A percentile compares a stretch with the other conserved stretches of the same genome.
Evolutionary conservation across 495 filamentous ascomycete species (phyloP).

Genomic region (Lichenothelia convexa): DNA sequence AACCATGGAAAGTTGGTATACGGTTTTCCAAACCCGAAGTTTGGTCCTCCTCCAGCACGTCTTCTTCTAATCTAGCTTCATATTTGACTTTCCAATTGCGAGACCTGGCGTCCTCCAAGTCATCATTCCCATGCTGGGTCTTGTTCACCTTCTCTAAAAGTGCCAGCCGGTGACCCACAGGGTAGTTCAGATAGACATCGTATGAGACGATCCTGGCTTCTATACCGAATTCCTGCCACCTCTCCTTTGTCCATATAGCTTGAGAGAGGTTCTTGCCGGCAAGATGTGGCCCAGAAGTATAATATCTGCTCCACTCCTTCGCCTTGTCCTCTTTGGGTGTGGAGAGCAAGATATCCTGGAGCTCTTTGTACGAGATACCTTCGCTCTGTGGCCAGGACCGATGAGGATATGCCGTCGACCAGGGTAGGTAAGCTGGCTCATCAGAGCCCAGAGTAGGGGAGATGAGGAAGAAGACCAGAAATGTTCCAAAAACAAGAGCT

Average conservation of each 20-base stretch:
- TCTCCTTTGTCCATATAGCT: slow-evolving; percentile 72
- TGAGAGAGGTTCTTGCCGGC: slow-evolving; percentile 76
- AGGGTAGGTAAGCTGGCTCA: slow-evolving; percentile 24
- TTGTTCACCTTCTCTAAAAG: slow-evolving; percentile 40
- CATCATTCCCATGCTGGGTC: slow-evolving; percentile 1
- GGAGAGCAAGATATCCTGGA: slow-evolving; percentile 48
- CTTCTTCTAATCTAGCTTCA: slow-evolving; percentile 69
- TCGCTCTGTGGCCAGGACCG: slow-evolving; percentile 17
- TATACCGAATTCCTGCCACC: slow-evolving; percentile 72
- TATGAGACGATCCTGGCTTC: slow-evolving; percentile 56
- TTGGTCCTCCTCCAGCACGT: slow-evolving; percentile 66
- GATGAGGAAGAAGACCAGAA: slow-evolving; percentile 41
- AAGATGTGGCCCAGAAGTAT: slow-evolving; percentile 74
- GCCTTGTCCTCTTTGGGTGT: slow-evolving; percentile 53
- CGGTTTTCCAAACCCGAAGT: slow-evolving; percentile 54
- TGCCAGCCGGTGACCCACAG: slow-evolving; percentile 57
- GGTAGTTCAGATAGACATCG: slow-evolving; percentile 85
- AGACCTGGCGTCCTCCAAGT: not conserved
- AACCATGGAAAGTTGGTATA: slow-evolving; percentile 89
- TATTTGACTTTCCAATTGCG: slow-evolving; percentile 44
- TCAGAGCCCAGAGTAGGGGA: slow-evolving; percentile 19
- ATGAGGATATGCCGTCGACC: slow-evolving; percentile 15
- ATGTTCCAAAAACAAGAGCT: slow-evolving; percentile 33
- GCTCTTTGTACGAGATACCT: slow-evolving; percentile 39
- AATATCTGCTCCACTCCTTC: slow-evolving; percentile 76